These are phyloP conservation scores for Wickerhamiella lipophila DNA, from an alignment of 805 yeast species.

Conservation along the genomic window DNA sequence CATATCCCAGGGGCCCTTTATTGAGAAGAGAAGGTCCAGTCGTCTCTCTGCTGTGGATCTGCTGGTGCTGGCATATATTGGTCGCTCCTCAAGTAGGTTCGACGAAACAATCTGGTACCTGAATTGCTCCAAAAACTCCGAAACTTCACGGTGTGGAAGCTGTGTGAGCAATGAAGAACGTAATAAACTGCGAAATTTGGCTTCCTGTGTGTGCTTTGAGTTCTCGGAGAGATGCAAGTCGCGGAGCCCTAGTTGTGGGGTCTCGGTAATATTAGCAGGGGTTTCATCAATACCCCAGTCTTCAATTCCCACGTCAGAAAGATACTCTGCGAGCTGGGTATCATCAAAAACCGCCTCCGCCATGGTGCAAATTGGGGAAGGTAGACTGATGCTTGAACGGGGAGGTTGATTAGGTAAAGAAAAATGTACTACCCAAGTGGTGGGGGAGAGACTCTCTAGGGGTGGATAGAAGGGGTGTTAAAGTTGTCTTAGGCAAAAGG, in stretches of 20 bases:
- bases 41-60: constrained; percentile 16
- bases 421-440: neutral
- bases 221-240: constrained; percentile 15
- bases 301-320: constrained; percentile 22
- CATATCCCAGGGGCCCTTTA: constrained; percentile 16
- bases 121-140: constrained; percentile 38
- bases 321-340: constrained; percentile 25
- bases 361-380: neutral
- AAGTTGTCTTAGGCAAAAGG: no score
- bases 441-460: neutral
- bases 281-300: constrained; percentile 27
- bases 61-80: constrained; percentile 22
- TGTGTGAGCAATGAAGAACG: constrained; percentile 22
- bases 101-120: constrained; percentile 40
- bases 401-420: constrained; percentile 1
- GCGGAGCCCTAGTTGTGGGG: constrained; percentile 6
- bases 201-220: constrained; percentile 12
- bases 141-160: constrained; percentile 24
- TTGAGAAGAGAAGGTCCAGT: constrained; percentile 15
- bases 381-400: neutral
- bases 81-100: constrained; percentile 34
- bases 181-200: constrained; percentile 21
- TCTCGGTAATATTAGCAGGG: constrained; percentile 1
- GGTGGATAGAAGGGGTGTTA: no score
- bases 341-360: constrained; percentile 22